These are phyloP conservation scores for Globisporangium parvum DNA, from an alignment of 352 stramenopile genomes.

Conservation along the genomic window DNA sequence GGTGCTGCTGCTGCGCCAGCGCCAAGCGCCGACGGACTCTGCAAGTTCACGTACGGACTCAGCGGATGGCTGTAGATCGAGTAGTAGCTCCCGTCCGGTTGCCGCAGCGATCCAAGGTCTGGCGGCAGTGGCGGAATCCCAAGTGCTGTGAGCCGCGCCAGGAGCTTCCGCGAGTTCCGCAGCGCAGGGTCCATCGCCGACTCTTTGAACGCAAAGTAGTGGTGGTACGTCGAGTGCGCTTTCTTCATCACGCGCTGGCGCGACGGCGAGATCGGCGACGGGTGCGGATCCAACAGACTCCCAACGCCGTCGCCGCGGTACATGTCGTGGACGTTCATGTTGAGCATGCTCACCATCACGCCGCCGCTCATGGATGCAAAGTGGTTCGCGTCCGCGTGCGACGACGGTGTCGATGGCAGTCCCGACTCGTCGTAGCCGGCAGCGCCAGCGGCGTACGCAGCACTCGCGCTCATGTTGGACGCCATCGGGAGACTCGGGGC, in stretches of 20 bases:
- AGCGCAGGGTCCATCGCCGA: slow-evolving; percentile 80
- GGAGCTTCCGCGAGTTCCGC: slow-evolving; percentile 74
- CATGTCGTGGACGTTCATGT: slow-evolving; percentile 77
- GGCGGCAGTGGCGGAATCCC: slow-evolving; percentile 90
- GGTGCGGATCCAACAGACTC: slow-evolving; percentile 45
- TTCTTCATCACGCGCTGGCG: slow-evolving; percentile 61
- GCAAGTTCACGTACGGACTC: slow-evolving; percentile 52
- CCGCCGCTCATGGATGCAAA: slow-evolving; percentile 45
- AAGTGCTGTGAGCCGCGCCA: slow-evolving; percentile 89
- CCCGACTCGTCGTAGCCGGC: slow-evolving; percentile 11
- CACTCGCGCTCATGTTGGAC: slow-evolving; percentile 15
- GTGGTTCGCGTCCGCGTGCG: slow-evolving; percentile 50
- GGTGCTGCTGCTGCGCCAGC: slow-evolving; percentile 7
- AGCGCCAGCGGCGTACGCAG: slow-evolving; percentile 2
- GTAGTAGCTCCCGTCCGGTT: slow-evolving; percentile 55
- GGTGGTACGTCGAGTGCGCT: slow-evolving; percentile 51
- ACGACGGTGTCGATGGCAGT: slow-evolving; percentile 1
- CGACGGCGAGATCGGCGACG: slow-evolving; percentile 47
- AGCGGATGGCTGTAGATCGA: slow-evolving; percentile 77
- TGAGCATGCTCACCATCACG: slow-evolving; percentile 74
- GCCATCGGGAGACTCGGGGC: slow-evolving; percentile 57
- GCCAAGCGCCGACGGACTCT: slow-evolving; percentile 4
- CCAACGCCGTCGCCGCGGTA: slow-evolving; percentile 63
- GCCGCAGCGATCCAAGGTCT: slow-evolving; percentile 80
- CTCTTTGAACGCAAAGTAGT: slow-evolving; percentile 75